These are phyloP conservation scores for Pythium monospermum DNA, from an alignment of 352 stramenopile genomes.

Conservation along the genomic window DNA sequence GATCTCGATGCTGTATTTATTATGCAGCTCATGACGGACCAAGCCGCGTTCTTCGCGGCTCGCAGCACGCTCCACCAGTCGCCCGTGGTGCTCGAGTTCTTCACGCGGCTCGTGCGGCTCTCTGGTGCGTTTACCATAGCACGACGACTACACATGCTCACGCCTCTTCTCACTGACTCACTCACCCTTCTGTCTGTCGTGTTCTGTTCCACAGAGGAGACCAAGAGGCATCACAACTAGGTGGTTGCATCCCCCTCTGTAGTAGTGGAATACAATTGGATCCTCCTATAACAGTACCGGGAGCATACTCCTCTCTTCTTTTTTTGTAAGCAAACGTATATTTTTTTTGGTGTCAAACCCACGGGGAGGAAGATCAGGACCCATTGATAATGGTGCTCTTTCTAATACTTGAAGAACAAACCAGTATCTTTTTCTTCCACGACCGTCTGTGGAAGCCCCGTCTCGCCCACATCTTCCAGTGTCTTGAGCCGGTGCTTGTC, in stretches of 20 bases:
- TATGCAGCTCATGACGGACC: slow-evolving; percentile 50
- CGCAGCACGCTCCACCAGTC: slow-evolving; percentile 22
- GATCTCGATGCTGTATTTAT: no score
- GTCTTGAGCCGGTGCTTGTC: slow-evolving; percentile 76
- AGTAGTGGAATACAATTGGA: no score
- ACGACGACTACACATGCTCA: no score
- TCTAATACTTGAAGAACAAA: slow-evolving; percentile 90
- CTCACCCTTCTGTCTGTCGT: neutral
- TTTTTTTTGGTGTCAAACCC: no score
- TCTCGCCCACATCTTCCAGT: slow-evolving; percentile 74
- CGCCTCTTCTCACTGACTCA: neutral
- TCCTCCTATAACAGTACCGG: no score
- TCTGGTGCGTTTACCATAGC: slow-evolving; percentile 33
- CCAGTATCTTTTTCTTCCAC: slow-evolving; percentile 71
- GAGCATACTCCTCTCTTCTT: no score
- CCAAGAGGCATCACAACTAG: slow-evolving; percentile 1
- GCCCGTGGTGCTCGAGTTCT: slow-evolving; percentile 47
- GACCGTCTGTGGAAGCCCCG: slow-evolving; percentile 65
- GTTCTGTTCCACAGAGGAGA: slow-evolving; percentile 18
- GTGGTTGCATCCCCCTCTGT: neutral
- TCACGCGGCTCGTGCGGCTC: slow-evolving; percentile 57
- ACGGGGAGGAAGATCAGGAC: no score
- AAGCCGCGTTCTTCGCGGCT: slow-evolving; percentile 32
- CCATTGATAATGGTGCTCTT: no score
- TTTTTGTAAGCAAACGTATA: no score